Evolutionary conservation across 345 rosid species (phyloP).

Genomic region (Noccaea caerulescens): DNA sequence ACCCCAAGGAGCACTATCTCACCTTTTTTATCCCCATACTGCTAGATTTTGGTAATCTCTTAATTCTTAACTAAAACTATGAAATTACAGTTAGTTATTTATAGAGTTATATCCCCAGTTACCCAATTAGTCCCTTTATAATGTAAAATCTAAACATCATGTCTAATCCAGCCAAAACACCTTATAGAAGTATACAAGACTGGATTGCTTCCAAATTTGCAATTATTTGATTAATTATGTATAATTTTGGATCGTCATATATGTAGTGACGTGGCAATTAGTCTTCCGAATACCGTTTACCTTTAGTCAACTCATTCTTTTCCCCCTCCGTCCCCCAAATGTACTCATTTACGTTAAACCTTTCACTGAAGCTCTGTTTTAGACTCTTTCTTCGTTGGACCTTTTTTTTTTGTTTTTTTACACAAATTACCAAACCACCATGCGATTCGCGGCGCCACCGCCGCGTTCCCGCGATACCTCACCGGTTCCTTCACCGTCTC

Average conservation of each 20-base stretch:
- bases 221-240: conserved; percentile 4
- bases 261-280: conserved; percentile 36
- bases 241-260: conserved; percentile 5
- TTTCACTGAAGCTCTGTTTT: conserved; percentile 38
- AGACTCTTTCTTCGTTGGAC: conserved; percentile 7
- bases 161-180: neutral
- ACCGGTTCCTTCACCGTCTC: conserved; percentile 36
- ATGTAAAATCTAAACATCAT: neutral
- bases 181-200: neutral
- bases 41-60: conserved; percentile 29
- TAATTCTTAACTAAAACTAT: neutral
- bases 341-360: conserved; percentile 36
- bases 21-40: neutral
- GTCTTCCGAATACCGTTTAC: conserved; percentile 38
- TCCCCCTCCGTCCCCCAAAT: conserved; percentile 1
- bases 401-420: neutral
- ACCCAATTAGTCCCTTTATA: neutral
- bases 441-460: conserved; percentile 42
- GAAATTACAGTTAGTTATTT: neutral
- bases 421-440: conserved; percentile 26
- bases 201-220: conserved; percentile 5
- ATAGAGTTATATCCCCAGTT: neutral
- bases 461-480: conserved; percentile 29
- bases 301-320: conserved; percentile 37
- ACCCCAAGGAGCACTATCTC: conserved; percentile 34